Evolutionary conservation across 192 early-diverging fungal genomes (phyloP), one percentile per base, ranked within the genome.

Genomic region (Linnemannia hyalina): DNA sequence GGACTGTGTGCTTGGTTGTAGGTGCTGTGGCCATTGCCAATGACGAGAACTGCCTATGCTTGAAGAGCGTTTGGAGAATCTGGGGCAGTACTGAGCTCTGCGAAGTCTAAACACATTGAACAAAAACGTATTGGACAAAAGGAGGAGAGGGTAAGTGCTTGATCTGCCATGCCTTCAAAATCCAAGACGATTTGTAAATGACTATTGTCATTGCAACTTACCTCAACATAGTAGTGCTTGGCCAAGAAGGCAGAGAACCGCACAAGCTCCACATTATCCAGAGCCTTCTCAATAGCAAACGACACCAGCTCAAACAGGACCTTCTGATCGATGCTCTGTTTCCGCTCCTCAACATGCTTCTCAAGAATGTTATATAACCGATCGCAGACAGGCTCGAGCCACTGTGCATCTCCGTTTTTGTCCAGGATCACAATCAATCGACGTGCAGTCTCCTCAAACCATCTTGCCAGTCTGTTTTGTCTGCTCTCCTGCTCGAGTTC

Each of bases 61-160:
- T 88, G 71, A 90, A 85, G 26, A 90, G 72, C 20, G 89, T 84
- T 71, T 90, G 86, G 2, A 90, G 49, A 26, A 90, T 77, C 63
- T 83, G 83, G 36, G 82, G 78, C 6, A 86, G 68, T n/a, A 85
- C 80, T 29, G 89, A 88, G 26, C 83, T 81, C 65, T 88, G 71
- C 4, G 76, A 29, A 29, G 75, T 86, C 84, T 86, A 78, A 18
- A 44, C 22, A 65, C 44, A 40, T 32, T 52, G 7, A 11, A n/a
- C 23, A 65, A 65, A 49, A 38, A 22, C 35, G 35, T 1, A 35
- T 35, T 35, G 35, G 35, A 35, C 35, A 32, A 69, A 40, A 40
- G 6, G 38, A 40, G 1, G 1, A 40, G 38, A 69, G 47, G 68
- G 20, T 35, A 0, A 38, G 26, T 26, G 32, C 1, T 18, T 49